Conservation (phyloP, 2,329 filamentous ascomycete species). For the Scytalidium sp. region DNA sequence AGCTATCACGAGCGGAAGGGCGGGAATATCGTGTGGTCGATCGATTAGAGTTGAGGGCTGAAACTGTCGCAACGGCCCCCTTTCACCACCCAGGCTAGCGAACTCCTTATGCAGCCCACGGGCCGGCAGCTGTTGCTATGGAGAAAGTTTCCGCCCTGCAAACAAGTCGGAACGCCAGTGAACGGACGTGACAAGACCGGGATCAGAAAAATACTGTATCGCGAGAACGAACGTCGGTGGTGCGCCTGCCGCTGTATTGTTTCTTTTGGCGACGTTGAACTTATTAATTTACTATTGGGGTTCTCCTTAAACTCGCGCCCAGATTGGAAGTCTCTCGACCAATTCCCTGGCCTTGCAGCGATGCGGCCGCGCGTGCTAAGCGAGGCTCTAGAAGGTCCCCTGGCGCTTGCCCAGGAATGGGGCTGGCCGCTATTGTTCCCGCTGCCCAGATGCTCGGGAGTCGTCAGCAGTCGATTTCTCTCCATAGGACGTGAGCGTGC, state of each 20-base stretch:
- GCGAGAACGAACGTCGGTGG: too few species aligned
- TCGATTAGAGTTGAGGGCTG: slow-evolving; percentile 12
- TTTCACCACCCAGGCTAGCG: neutral
- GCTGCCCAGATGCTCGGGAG: neutral
- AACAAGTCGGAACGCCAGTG: too few species aligned
- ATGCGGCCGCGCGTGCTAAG: neutral
- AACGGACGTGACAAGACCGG: too few species aligned
- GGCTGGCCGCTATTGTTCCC: too few species aligned
- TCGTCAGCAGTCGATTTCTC: neutral
- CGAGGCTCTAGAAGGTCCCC: neutral
- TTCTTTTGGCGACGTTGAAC: too few species aligned
- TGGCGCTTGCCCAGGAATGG: neutral
- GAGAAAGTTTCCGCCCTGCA: too few species aligned
- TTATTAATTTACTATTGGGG: too few species aligned
- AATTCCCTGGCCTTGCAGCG: neutral
- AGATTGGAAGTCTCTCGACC: too few species aligned
- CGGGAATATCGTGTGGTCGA: neutral
- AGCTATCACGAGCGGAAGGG: neutral
- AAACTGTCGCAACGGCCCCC: slow-evolving; percentile 11
- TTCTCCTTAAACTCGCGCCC: too few species aligned
- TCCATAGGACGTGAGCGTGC: too few species aligned
- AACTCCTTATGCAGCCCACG: neutral
- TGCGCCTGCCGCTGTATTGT: too few species aligned
- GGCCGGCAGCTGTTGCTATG: neutral
- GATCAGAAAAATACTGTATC: too few species aligned